Conservation (phyloP, 140 eudicot genomes). For the Senecio squalidus region DNA sequence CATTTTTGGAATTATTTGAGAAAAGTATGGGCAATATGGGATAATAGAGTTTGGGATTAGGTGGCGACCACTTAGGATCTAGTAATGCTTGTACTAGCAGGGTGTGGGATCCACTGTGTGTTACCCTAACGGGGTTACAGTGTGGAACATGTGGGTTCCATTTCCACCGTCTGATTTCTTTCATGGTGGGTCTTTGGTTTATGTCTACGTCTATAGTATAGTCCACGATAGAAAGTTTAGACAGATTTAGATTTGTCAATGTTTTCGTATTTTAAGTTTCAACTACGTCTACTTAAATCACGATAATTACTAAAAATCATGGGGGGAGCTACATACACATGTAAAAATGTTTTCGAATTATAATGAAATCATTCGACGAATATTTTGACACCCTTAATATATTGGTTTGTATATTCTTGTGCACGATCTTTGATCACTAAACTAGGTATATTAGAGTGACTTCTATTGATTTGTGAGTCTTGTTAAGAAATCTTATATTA, state of each 20-base stretch:
- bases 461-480: too few species aligned
- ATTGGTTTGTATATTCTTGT: too few species aligned
- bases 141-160: slow-evolving; percentile 42
- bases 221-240: not conserved
- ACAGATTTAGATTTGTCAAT: not conserved
- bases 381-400: too few species aligned
- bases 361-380: too few species aligned
- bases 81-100: slow-evolving; percentile 27
- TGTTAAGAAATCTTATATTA: too few species aligned
- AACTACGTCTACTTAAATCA: not conserved
- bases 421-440: too few species aligned
- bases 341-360: too few species aligned
- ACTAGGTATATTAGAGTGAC: too few species aligned
- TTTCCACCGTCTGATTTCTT: slow-evolving; percentile 26
- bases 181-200: slow-evolving; percentile 7
- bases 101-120: slow-evolving; percentile 25
- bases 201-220: slow-evolving; percentile 11
- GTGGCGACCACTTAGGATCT: slow-evolving; percentile 32
- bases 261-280: not conserved
- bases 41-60: slow-evolving; percentile 9
- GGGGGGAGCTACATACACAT: too few species aligned
- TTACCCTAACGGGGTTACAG: slow-evolving; percentile 44
- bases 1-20: slow-evolving; percentile 23
- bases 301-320: too few species aligned
- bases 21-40: slow-evolving; percentile 21